phyloP scores from a whole-genome alignment of 2,329 filamentous ascomycete genomes.

The Talaromyces atroroseus region DNA sequence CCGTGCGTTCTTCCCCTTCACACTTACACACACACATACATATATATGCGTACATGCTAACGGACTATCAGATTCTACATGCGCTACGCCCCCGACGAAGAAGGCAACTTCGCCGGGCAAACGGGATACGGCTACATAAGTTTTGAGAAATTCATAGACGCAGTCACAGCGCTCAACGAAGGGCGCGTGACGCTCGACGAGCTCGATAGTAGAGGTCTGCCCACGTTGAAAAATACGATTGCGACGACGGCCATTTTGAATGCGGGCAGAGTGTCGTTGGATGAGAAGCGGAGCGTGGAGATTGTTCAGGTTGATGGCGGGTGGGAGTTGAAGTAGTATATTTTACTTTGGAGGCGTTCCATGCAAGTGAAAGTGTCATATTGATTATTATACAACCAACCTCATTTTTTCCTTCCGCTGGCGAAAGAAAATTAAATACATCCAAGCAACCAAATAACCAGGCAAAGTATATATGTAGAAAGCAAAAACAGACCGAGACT shows the following conservation, averaged over 20 bases:
- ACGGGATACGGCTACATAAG: slow-evolving; percentile 89
- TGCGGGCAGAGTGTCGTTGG: slow-evolving; percentile 75
- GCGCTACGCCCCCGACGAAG: slow-evolving; percentile 89
- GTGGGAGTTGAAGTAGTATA: slow-evolving; percentile 61
- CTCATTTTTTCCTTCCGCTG: too few relatives aligned
- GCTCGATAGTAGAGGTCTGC: slow-evolving; percentile 72
- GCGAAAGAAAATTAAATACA: not conserved
- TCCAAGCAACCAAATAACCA: not conserved
- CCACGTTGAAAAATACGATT: slow-evolving; percentile 82
- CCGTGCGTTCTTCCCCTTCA: slow-evolving; percentile 48
- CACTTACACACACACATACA: too few relatives aligned
- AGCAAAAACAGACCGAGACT: not conserved
- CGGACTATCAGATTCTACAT: slow-evolving; percentile 67
- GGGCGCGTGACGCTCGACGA: slow-evolving; percentile 66
- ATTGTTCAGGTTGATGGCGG: slow-evolving; percentile 48
- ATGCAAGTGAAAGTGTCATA: too few relatives aligned
- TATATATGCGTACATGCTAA: not conserved
- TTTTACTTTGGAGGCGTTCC: too few relatives aligned
- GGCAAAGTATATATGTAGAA: not conserved
- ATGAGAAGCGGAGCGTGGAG: slow-evolving; percentile 71
- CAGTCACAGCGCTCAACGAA: slow-evolving; percentile 70
- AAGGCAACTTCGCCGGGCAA: slow-evolving; percentile 89
- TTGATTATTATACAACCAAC: too few relatives aligned
- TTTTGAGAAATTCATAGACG: slow-evolving; percentile 94
- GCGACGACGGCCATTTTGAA: slow-evolving; percentile 88